These are phyloP conservation scores for Aspergillus fischeri DNA, from an alignment of 2,329 filamentous ascomycete genomes.

Conservation along the genomic window DNA sequence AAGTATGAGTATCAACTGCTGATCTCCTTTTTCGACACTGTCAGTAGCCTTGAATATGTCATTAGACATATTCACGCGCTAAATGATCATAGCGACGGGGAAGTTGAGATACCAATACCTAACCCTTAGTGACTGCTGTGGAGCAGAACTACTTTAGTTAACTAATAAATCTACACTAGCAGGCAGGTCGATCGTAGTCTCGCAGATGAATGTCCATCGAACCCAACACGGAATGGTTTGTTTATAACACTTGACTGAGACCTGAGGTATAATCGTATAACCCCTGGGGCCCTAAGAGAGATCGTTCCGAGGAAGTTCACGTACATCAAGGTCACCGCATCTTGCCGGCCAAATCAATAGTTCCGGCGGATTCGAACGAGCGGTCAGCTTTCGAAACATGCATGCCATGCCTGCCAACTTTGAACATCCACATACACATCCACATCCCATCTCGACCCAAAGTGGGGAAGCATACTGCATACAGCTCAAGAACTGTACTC, in stretches of 20 bases:
- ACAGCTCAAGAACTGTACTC: no score
- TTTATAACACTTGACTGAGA: background rate
- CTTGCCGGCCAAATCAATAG: background rate
- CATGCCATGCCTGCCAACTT: background rate
- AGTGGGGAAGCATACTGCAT: background rate
- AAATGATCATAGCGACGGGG: background rate
- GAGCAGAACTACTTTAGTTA: background rate
- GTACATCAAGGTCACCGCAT: background rate
- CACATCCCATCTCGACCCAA: background rate
- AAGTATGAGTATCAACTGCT: background rate
- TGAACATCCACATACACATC: no score
- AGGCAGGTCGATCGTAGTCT: background rate
- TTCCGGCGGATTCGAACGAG: background rate
- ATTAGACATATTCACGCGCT: no score
- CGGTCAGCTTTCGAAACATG: background rate
- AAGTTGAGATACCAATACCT: background rate
- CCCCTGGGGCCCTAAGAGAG: background rate
- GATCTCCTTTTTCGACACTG: background rate
- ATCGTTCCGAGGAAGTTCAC: background rate
- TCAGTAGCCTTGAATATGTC: no score
- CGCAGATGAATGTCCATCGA: background rate
- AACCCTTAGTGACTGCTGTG: background rate
- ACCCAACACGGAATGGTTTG: background rate
- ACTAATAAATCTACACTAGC: background rate
- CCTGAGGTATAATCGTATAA: background rate